Evolutionary conservation across 345 rosid genomes (phyloP).

Genomic region (Pelargonium nanum): DNA sequence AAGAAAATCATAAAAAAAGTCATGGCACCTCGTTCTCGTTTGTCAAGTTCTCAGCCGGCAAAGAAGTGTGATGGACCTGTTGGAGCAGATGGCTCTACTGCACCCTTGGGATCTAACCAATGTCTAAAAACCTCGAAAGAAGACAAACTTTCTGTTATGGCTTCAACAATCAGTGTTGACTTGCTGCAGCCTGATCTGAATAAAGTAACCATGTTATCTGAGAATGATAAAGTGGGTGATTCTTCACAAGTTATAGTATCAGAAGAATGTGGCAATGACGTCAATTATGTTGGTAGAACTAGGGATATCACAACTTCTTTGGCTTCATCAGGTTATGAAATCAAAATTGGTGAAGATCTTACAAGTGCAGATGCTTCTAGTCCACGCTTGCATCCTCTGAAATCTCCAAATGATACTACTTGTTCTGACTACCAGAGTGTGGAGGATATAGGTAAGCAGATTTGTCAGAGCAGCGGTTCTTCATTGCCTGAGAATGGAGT

Average conservation of each 20-base stretch:
- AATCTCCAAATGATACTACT: slow-evolving; percentile 12
- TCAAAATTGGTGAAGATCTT: slow-evolving; percentile 18
- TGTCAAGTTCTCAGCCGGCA: slow-evolving; percentile 16
- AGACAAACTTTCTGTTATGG: slow-evolving; percentile 12
- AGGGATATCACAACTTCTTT: slow-evolving; percentile 16
- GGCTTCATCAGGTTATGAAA: slow-evolving; percentile 21
- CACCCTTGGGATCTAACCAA: slow-evolving; percentile 14
- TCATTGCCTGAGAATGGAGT: slow-evolving; percentile 20
- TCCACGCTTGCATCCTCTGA: slow-evolving; percentile 10
- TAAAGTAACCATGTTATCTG: slow-evolving; percentile 15
- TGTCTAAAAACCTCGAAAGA: slow-evolving; percentile 15
- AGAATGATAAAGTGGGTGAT: slow-evolving; percentile 19
- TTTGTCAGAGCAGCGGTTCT: slow-evolving; percentile 17
- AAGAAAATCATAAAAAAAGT: slow-evolving; percentile 35
- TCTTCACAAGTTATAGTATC: slow-evolving; percentile 15
- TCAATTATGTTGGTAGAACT: slow-evolving; percentile 11
- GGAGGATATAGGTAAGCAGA: slow-evolving; percentile 19
- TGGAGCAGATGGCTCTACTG: slow-evolving; percentile 15
- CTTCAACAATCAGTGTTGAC: slow-evolving; percentile 16
- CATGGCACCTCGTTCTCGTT: slow-evolving; percentile 10
- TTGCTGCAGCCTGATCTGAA: slow-evolving; percentile 15
- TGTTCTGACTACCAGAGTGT: slow-evolving; percentile 11
- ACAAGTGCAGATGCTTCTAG: slow-evolving; percentile 17
- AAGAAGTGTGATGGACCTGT: slow-evolving; percentile 11
- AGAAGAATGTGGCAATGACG: slow-evolving; percentile 16